Evolutionary conservation across 768 basidiomycete species (phyloP), one percentile per base, ranked within the genome.

Genomic region (Lentinula guzmanii): DNA sequence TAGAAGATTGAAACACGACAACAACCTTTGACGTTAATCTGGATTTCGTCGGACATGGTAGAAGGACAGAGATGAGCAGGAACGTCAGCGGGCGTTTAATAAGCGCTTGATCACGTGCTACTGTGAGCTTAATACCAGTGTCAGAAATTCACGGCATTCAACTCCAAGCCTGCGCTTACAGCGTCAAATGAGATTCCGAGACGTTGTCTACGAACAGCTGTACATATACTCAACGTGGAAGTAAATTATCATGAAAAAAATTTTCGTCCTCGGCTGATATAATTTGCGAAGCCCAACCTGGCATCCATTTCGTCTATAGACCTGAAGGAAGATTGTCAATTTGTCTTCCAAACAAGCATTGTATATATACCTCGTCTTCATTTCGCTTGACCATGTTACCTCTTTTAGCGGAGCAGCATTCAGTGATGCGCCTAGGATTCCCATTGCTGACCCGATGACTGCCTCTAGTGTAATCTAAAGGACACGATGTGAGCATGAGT

Each of bases 311-410:
- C 86, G 70, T 90, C 89, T 58, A 90, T 87, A 64, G 83, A 81
- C 62, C 89, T 91, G 66, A 41, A 42, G 62, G 60, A 60, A 7
- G 18, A 42, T 21, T 60, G 46, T 56, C 51, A 60, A 31, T 33
- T 34, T 21, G 60, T 45, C 56, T 53, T 33, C 42, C 51, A 61
- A n/a, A 21, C 59, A 31, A 52, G 37, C 42, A 28, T 28, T 28
- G 2, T 28, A 28, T 21, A 34, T 6, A 34, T 16, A 92, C 92
- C 87, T 81, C 69, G 82, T 86, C 66, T 82, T 82, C 92, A 94
- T 94, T 74, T 95, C 92, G 66, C 89, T 91, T 16, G 90, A 83
- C 93, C 91, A 95, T 37, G 89, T 88, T 62, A 93, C 90, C 67
- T 93, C 90, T 66, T 87, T 91, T 37, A 93, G 73, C 35, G 78